Evolutionary conservation across 2,329 filamentous ascomycete species (phyloP).

Genomic region (Microdochium bolleyi): DNA sequence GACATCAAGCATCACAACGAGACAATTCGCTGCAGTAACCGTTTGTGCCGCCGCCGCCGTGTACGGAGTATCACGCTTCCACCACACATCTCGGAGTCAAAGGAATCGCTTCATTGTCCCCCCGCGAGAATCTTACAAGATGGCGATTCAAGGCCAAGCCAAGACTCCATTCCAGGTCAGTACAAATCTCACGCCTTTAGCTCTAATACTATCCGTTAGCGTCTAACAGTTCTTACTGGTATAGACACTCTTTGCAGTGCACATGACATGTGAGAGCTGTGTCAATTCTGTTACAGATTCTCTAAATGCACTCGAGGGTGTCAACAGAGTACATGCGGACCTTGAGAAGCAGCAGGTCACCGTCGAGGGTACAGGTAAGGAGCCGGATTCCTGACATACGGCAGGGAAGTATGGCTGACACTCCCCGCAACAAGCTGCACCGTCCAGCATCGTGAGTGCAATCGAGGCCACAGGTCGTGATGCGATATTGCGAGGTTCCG

Average conservation of each 20-base stretch:
- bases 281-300: slow-evolving; percentile 78
- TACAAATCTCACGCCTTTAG: slow-evolving; percentile 5
- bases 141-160: slow-evolving; percentile 18
- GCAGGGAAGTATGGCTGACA: background rate
- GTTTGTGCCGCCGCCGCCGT: background rate
- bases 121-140: slow-evolving; percentile 9
- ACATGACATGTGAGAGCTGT: slow-evolving; percentile 84
- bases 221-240: background rate
- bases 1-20: background rate
- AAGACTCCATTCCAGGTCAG: slow-evolving; percentile 25
- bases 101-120: slow-evolving; percentile 3
- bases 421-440: slow-evolving; percentile 49
- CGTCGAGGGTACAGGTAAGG: slow-evolving; percentile 70
- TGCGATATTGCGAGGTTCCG: slow-evolving; percentile 87
- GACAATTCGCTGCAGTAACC: background rate
- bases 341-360: slow-evolving; percentile 76
- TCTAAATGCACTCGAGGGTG: slow-evolving; percentile 68
- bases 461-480: slow-evolving; percentile 88
- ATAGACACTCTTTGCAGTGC: slow-evolving; percentile 90
- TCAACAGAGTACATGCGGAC: slow-evolving; percentile 75
- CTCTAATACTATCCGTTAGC: background rate
- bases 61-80: slow-evolving; percentile 11
- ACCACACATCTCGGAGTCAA: slow-evolving; percentile 6
- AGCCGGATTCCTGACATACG: background rate
- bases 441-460: slow-evolving; percentile 79